Evolutionary conservation across 805 yeast species (phyloP).

Genomic region (Citeromyces matritensis): DNA sequence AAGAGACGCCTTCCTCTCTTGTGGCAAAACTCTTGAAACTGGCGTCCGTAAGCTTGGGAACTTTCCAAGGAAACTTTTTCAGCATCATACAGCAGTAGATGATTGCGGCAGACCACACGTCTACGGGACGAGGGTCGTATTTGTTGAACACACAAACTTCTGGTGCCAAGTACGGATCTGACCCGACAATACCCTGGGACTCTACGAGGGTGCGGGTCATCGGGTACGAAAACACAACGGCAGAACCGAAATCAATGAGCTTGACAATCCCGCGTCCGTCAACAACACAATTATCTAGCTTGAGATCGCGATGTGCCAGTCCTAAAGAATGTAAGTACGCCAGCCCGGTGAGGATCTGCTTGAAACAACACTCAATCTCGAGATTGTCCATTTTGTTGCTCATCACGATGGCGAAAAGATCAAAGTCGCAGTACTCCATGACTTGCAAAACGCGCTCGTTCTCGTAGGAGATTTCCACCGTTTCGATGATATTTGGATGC

Average conservation of each 20-base stretch:
- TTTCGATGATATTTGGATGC: conserved; percentile 82
- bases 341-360: conserved; percentile 72
- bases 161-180: conserved; percentile 86
- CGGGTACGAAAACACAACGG: conserved; percentile 84
- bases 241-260: conserved; percentile 86
- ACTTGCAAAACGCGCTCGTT: conserved; percentile 78
- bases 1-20: conserved; percentile 51
- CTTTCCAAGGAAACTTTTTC: conserved; percentile 90
- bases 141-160: conserved; percentile 74
- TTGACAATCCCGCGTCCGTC: conserved; percentile 73
- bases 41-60: conserved; percentile 68
- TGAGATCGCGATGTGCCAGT: conserved; percentile 81
- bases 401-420: conserved; percentile 89
- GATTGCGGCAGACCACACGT: conserved; percentile 86
- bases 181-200: conserved; percentile 75
- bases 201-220: conserved; percentile 58
- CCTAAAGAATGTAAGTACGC: conserved; percentile 75
- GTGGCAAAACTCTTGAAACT: conserved; percentile 75
- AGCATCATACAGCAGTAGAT: conserved; percentile 86
- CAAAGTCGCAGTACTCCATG: conserved; percentile 91
- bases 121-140: conserved; percentile 88
- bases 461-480: conserved; percentile 84
- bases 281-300: conserved; percentile 85
- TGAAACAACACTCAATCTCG: conserved; percentile 82
- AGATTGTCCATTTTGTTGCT: conserved; percentile 70